phyloP scores from a whole-genome alignment of 495 filamentous ascomycete species.

The Thermochaetoides thermophila region DNA sequence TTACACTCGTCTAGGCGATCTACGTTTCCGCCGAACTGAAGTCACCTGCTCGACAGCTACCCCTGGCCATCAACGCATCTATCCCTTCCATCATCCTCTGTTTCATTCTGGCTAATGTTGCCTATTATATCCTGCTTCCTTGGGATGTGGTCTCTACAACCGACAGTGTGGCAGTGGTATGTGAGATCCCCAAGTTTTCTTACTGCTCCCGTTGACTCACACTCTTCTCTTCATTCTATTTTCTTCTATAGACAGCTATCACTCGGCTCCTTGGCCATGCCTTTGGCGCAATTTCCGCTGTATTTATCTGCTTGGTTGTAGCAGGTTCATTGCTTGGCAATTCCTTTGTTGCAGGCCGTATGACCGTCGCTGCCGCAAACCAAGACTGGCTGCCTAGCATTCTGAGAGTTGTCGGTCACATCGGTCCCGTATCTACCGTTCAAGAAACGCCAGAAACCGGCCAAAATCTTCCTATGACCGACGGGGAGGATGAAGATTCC shows the following conservation, averaged over 20 bases:
- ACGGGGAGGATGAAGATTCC: neutral
- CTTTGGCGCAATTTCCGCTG: conserved; percentile 31
- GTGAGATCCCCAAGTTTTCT: conserved; percentile 10
- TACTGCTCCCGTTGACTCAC: neutral
- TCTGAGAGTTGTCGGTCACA: conserved; percentile 27
- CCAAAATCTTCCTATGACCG: too few relatives aligned
- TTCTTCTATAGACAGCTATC: conserved; percentile 33
- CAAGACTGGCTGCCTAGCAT: conserved; percentile 34
- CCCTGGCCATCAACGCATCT: conserved; percentile 39
- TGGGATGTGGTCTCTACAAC: conserved; percentile 37
- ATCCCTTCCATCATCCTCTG: conserved; percentile 39
- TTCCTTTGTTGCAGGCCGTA: conserved; percentile 40
- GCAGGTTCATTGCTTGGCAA: conserved; percentile 41
- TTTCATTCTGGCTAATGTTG: conserved; percentile 37
- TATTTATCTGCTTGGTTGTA: conserved; percentile 37
- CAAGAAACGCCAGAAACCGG: too few relatives aligned
- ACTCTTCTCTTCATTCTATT: neutral
- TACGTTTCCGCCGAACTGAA: conserved; percentile 40
- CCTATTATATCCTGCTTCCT: conserved; percentile 41
- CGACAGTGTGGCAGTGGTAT: conserved; percentile 41
- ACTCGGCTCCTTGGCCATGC: conserved; percentile 33
- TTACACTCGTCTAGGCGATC: conserved; percentile 26
- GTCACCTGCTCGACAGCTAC: conserved; percentile 35
- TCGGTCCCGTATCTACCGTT: conserved; percentile 8
- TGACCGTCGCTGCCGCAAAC: conserved; percentile 41